phyloP scores from a whole-genome alignment of 306 rosid genomes.

The Notholithocarpus densiflorus region DNA sequence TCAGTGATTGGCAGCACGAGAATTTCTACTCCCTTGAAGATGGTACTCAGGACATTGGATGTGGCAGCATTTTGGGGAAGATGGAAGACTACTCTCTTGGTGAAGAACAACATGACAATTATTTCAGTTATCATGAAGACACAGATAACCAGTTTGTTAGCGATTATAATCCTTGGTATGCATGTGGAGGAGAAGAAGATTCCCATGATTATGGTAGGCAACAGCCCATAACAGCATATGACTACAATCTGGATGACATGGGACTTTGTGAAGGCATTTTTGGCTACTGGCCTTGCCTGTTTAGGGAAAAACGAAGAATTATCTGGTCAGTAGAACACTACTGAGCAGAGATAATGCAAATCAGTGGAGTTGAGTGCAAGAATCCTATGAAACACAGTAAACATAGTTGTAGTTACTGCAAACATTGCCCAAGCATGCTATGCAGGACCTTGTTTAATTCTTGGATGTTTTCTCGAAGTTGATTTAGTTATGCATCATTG shows the following conservation, averaged over 20 bases:
- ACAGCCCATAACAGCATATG: slow-evolving; percentile 5
- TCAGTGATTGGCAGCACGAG: slow-evolving; percentile 16
- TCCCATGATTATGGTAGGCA: neutral
- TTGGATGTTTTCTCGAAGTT: no score
- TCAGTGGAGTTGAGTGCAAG: neutral
- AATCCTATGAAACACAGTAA: no score
- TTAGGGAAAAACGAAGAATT: neutral
- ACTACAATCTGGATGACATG: slow-evolving; percentile 1
- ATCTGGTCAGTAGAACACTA: neutral
- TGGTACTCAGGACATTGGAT: slow-evolving; percentile 7
- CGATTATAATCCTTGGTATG: slow-evolving; percentile 25
- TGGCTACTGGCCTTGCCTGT: slow-evolving; percentile 45
- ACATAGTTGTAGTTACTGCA: no score
- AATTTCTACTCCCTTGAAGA: slow-evolving; percentile 7
- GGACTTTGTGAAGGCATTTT: slow-evolving; percentile 26
- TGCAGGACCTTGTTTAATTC: neutral
- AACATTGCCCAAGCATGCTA: neutral
- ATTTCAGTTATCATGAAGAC: slow-evolving; percentile 6
- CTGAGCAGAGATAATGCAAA: neutral
- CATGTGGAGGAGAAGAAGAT: slow-evolving; percentile 3
- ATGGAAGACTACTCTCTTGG: neutral
- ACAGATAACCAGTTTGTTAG: slow-evolving; percentile 3
- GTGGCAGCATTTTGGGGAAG: neutral
- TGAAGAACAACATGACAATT: neutral
- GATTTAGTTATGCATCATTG: no score